These are phyloP conservation scores for Fraxinus albicans DNA, from an alignment of 305 asterid genomes.

Conservation along the genomic window DNA sequence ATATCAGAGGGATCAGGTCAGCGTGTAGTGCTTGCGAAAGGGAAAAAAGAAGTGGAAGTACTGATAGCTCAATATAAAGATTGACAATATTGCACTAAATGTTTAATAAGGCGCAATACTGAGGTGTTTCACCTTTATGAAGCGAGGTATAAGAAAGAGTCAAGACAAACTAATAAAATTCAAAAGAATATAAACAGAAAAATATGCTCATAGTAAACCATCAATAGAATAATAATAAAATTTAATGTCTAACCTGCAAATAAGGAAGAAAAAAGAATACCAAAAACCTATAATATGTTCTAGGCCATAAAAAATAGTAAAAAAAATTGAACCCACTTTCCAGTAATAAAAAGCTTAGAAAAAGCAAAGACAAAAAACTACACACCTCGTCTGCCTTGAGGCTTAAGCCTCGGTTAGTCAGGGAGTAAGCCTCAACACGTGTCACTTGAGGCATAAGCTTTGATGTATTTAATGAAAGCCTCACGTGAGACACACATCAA, in stretches of 20 bases:
- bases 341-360: background rate
- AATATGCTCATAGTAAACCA: background rate
- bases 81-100: background rate
- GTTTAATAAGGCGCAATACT: background rate
- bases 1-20: background rate
- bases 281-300: background rate
- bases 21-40: background rate
- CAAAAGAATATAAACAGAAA: background rate
- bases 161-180: background rate
- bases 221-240: background rate
- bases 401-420: background rate
- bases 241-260: background rate
- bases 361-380: background rate
- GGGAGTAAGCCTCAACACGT: background rate
- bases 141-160: background rate
- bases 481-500: background rate
- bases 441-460: background rate
- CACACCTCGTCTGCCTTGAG: background rate
- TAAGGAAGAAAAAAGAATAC: background rate
- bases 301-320: background rate
- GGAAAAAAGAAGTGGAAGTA: background rate
- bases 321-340: background rate
- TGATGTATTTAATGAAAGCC: background rate
- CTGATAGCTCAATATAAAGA: background rate
- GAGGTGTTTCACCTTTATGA: background rate